phyloP scores from a whole-genome alignment of 192 early-diverging fungal genomes.

The Coemansia sp. region DNA sequence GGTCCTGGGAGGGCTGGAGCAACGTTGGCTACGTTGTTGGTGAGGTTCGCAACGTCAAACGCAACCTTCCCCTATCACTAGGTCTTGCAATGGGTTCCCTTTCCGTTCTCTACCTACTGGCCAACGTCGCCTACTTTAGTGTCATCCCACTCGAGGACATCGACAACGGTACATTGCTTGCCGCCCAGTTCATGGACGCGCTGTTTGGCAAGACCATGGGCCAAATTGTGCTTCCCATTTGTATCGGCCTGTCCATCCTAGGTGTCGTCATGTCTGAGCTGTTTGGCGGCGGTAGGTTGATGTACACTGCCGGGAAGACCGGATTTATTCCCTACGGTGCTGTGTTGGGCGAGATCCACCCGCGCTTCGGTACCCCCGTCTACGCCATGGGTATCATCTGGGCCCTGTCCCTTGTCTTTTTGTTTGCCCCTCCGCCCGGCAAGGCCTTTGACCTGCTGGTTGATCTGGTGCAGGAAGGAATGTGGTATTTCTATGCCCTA shows the following conservation, averaged over 20 bases:
- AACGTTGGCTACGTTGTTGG: slow-evolving; percentile 78
- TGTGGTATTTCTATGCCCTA: slow-evolving; percentile 60
- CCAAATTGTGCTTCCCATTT: slow-evolving; percentile 52
- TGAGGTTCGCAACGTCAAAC: slow-evolving; percentile 78
- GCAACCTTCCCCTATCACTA: slow-evolving; percentile 73
- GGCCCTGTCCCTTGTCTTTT: slow-evolving; percentile 49
- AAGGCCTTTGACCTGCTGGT: slow-evolving; percentile 61
- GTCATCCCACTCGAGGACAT: slow-evolving; percentile 69
- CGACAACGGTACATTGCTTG: slow-evolving; percentile 62
- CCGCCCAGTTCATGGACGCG: slow-evolving; percentile 58
- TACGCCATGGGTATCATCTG: slow-evolving; percentile 53
- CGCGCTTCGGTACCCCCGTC: slow-evolving; percentile 50
- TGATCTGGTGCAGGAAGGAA: slow-evolving; percentile 58
- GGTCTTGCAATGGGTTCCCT: slow-evolving; percentile 73
- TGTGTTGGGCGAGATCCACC: slow-evolving; percentile 46
- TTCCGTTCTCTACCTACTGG: slow-evolving; percentile 69
- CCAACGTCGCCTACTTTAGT: slow-evolving; percentile 81
- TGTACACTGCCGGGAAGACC: slow-evolving; percentile 55
- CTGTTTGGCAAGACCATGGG: slow-evolving; percentile 59
- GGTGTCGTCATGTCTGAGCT: slow-evolving; percentile 57
- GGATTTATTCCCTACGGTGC: slow-evolving; percentile 57
- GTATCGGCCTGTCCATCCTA: slow-evolving; percentile 56
- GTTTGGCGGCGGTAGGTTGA: slow-evolving; percentile 55
- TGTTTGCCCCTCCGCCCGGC: slow-evolving; percentile 56
- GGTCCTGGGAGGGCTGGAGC: slow-evolving; percentile 65